Evolutionary conservation across 805 yeast species (phyloP).

Genomic region (Saccharomycopsis amapae): DNA sequence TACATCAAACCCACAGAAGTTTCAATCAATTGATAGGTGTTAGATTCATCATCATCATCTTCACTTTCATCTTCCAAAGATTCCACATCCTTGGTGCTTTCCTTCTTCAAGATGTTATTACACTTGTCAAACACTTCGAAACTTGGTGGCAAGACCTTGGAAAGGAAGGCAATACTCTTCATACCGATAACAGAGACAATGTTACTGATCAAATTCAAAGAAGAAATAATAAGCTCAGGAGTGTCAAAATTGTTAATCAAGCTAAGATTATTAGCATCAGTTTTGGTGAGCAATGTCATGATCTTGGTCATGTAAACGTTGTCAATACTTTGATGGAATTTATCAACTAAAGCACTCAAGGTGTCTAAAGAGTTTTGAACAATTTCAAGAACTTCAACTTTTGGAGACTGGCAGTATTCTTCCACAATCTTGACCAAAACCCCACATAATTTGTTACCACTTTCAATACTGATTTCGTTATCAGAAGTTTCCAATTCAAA

Average conservation of each 20-base stretch:
- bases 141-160: conserved; percentile 74
- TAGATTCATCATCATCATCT: conserved; percentile 26
- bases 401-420: conserved; percentile 24
- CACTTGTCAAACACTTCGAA: conserved; percentile 49
- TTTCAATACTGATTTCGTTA: conserved; percentile 30
- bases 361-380: conserved; percentile 68
- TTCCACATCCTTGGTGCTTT: conserved; percentile 21
- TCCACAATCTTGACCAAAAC: conserved; percentile 39
- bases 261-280: conserved; percentile 31
- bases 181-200: conserved; percentile 75
- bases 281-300: conserved; percentile 39
- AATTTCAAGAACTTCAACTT: conserved; percentile 33
- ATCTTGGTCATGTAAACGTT: conserved; percentile 40
- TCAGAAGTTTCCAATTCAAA: conserved; percentile 60
- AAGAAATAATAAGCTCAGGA: conserved; percentile 63
- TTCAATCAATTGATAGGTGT: conserved; percentile 43
- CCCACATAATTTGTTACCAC: conserved; percentile 45
- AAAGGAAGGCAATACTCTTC: conserved; percentile 74
- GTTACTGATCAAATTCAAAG: conserved; percentile 65
- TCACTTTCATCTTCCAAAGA: conserved; percentile 25
- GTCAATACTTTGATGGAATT: conserved; percentile 49
- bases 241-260: conserved; percentile 38
- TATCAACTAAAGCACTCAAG: conserved; percentile 52
- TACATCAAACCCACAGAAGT: conserved; percentile 64
- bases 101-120: conserved; percentile 18